These are phyloP conservation scores for Sporisorium scitamineum DNA, from an alignment of 1,284 basidiomycete genomes.

Conservation along the genomic window DNA sequence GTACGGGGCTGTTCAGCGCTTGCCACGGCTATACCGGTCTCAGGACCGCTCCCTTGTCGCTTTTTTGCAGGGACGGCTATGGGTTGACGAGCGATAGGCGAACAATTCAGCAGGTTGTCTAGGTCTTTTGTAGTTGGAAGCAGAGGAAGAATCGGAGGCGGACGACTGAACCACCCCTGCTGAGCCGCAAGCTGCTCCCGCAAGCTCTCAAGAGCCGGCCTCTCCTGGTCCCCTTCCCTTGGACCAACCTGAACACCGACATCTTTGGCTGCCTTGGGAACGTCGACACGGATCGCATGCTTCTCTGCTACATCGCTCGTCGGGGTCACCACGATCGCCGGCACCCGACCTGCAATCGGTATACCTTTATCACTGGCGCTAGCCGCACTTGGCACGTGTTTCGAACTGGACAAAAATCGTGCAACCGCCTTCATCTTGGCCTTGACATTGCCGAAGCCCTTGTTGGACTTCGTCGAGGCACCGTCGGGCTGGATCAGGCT, in stretches of 20 bases:
- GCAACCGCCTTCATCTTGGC: conserved; percentile 34
- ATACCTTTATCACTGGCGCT: conserved; percentile 3
- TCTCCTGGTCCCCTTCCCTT: neutral
- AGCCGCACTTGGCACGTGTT: neutral
- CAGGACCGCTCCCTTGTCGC: conserved; percentile 5
- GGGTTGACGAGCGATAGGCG: neutral
- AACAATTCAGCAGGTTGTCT: neutral
- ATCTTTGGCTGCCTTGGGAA: neutral
- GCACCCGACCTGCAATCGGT: conserved; percentile 15
- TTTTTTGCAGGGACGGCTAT: conserved; percentile 13
- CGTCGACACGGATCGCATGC: conserved; percentile 1
- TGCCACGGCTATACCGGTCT: neutral
- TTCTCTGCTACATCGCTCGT: neutral
- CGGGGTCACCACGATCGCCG: neutral
- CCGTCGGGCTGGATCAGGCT: conserved; percentile 18
- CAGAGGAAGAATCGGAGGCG: conserved; percentile 5
- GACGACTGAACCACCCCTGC: neutral
- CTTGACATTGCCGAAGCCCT: conserved; percentile 18
- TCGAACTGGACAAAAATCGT: conserved; percentile 14
- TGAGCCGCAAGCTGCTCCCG: conserved; percentile 17
- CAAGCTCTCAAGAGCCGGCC: conserved; percentile 15
- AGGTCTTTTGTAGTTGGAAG: neutral
- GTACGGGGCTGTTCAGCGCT: neutral
- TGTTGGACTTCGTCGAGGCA: conserved; percentile 8
- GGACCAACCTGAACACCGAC: neutral